Conservation (phyloP, 1,139 yeast genomes). For the Hemisphaericaspora subhashii region DNA sequence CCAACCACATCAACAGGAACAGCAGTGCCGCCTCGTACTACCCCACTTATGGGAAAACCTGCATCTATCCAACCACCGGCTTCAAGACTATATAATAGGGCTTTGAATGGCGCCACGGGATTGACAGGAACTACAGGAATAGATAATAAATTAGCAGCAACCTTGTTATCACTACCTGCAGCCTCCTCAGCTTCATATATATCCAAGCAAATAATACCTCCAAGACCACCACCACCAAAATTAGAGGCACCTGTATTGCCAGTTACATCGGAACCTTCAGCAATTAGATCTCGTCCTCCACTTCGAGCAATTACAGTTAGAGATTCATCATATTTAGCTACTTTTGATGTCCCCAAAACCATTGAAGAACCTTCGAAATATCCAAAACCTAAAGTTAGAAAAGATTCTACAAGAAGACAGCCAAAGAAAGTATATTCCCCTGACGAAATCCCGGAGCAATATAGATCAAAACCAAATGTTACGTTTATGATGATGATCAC, state of each 20-base stretch:
- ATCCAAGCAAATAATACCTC: conserved; percentile 12
- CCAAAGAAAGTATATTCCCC: conserved; percentile 61
- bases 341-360: conserved; percentile 36
- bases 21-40: conserved; percentile 15
- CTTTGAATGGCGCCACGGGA: conserved; percentile 11
- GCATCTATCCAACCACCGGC: conserved; percentile 52
- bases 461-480: conserved; percentile 75
- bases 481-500: conserved; percentile 81
- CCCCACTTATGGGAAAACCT: conserved; percentile 44
- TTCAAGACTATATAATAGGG: conserved; percentile 34
- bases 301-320: conserved; percentile 28
- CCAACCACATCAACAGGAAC: conserved; percentile 1
- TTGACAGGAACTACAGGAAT: conserved; percentile 7
- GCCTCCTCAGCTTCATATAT: conserved; percentile 8
- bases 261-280: conserved; percentile 22
- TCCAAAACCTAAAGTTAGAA: conserved; percentile 48
- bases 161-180: conserved; percentile 10
- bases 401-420: conserved; percentile 33
- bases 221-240: conserved; percentile 37
- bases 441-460: conserved; percentile 86
- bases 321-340: conserved; percentile 22
- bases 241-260: conserved; percentile 36
- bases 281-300: conserved; percentile 18
- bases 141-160: conserved; percentile 3
- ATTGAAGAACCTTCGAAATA: conserved; percentile 34